These are phyloP conservation scores for Quambalaria eucalypti DNA, from an alignment of 1,284 basidiomycete species.

Conservation along the genomic window DNA sequence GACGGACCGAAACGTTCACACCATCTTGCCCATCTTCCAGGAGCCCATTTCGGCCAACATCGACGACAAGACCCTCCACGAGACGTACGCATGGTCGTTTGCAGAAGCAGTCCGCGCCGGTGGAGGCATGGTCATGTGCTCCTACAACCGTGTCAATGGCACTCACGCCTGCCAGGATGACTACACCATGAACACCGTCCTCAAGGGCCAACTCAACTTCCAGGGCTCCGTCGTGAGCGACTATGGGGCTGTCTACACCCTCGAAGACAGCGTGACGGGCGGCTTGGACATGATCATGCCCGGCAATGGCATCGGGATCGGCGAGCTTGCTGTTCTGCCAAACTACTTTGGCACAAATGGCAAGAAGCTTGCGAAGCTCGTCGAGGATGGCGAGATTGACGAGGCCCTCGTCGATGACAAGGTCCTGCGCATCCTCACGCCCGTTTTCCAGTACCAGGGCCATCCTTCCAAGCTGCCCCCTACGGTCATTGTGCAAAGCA, in stretches of 20 bases:
- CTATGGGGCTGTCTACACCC: conserved; percentile 29
- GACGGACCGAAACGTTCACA: conserved; percentile 44
- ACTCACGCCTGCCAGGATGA: conserved; percentile 63
- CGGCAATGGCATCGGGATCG: conserved; percentile 47
- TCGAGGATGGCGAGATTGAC: conserved; percentile 62
- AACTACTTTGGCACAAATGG: conserved; percentile 59
- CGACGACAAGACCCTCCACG: conserved; percentile 65
- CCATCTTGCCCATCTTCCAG: too few relatives aligned
- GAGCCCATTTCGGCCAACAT: conserved; percentile 47
- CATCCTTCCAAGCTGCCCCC: conserved; percentile 13
- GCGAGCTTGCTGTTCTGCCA: conserved; percentile 16
- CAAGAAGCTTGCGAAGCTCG: conserved; percentile 56
- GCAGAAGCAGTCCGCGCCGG: conserved; percentile 52
- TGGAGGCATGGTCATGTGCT: conserved; percentile 48
- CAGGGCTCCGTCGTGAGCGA: conserved; percentile 59
- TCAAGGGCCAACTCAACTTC: conserved; percentile 68
- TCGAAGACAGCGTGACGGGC: conserved; percentile 51
- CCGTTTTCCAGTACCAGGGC: conserved; percentile 34
- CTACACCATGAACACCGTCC: conserved; percentile 59
- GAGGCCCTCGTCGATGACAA: conserved; percentile 53
- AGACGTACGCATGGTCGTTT: conserved; percentile 48
- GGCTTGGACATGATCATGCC: conserved; percentile 60
- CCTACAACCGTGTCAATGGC: conserved; percentile 58
- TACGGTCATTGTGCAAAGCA: conserved; percentile 35
- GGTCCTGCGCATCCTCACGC: conserved; percentile 43